Evolutionary conservation across 2,329 filamentous ascomycete species (phyloP).

Genomic region (Tetracladium maxilliforme): DNA sequence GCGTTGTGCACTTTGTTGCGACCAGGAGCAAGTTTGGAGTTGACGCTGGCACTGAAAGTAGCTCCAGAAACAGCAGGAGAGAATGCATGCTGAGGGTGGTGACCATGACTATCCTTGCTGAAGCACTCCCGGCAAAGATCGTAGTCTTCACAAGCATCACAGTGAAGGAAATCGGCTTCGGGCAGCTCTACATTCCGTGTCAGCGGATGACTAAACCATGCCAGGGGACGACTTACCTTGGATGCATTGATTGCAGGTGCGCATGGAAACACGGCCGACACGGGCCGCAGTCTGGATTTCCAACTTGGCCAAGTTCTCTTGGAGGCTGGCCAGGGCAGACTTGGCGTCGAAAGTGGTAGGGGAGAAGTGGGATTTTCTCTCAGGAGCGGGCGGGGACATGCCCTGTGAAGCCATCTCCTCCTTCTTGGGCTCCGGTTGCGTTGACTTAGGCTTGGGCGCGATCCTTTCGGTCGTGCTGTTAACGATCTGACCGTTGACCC

Average conservation of each 20-base stretch:
- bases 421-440: no score
- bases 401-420: slow-evolving; percentile 10
- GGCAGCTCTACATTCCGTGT: slow-evolving; percentile 40
- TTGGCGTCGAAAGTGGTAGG: slow-evolving; percentile 9
- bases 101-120: slow-evolving; percentile 62
- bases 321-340: slow-evolving; percentile 9
- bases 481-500: slow-evolving; percentile 64
- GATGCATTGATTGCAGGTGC: slow-evolving; percentile 52
- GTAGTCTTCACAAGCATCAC: slow-evolving; percentile 72
- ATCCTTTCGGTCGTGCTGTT: slow-evolving; percentile 78
- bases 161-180: slow-evolving; percentile 74
- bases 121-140: slow-evolving; percentile 85
- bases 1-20: slow-evolving; percentile 74
- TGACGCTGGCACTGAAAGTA: slow-evolving; percentile 44
- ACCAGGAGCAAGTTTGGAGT: slow-evolving; percentile 62
- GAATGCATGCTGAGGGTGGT: slow-evolving; percentile 81
- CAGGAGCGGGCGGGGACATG: no score
- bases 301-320: slow-evolving; percentile 3
- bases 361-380: no score
- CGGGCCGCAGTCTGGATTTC: slow-evolving; percentile 1
- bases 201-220: neutral
- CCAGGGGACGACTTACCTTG: slow-evolving; percentile 25
- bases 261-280: slow-evolving; percentile 12
- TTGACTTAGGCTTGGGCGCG: slow-evolving; percentile 40
- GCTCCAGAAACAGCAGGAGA: slow-evolving; percentile 47